These are phyloP conservation scores for Candida glucosophila DNA, from an alignment of 1,139 yeast species.

Conservation along the genomic window DNA sequence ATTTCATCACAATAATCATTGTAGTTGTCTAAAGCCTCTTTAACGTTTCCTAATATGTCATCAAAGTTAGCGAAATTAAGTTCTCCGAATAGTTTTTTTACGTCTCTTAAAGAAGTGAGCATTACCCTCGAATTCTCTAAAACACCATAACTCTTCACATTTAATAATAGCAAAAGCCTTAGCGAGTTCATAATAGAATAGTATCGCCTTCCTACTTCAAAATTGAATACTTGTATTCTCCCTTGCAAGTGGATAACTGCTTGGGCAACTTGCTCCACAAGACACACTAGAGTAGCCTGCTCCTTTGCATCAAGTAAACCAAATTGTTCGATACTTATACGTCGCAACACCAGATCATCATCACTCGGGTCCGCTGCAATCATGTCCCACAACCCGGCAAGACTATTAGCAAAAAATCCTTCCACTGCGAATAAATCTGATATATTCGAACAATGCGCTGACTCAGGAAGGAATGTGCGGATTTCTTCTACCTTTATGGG, in stretches of 20 bases:
- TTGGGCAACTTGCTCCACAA: conserved; percentile 1
- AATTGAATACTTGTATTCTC: conserved; percentile 4
- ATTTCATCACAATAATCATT: conserved; percentile 4
- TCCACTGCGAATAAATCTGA: conserved; percentile 5
- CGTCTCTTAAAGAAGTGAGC: conserved; percentile 4
- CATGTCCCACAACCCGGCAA: conserved; percentile 4
- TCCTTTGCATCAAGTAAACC: conserved; percentile 1
- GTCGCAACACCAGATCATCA: conserved; percentile 3
- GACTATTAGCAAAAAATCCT: conserved; percentile 5
- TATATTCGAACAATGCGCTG: conserved; percentile 3
- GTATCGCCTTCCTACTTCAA: conserved; percentile 2
- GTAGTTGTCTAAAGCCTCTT: conserved; percentile 6
- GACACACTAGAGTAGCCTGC: conserved; percentile 3
- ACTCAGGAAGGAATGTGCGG: conserved; percentile 4
- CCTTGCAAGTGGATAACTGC: conserved; percentile 2
- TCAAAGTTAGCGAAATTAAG: conserved; percentile 4
- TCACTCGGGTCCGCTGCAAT: conserved; percentile 3
- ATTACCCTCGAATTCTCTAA: conserved; percentile 6
- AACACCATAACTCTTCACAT: conserved; percentile 3
- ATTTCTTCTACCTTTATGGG: neutral
- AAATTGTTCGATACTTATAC: conserved; percentile 2
- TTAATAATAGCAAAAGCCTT: conserved; percentile 4
- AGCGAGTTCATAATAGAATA: conserved; percentile 3
- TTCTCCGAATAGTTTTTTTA: conserved; percentile 3
- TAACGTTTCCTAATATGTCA: conserved; percentile 5